A percentile compares a stretch with the other conserved stretches of the same genome.
phyloP scores from a whole-genome alignment of 2,329 filamentous ascomycete species.

The Aspergillus flavus region DNA sequence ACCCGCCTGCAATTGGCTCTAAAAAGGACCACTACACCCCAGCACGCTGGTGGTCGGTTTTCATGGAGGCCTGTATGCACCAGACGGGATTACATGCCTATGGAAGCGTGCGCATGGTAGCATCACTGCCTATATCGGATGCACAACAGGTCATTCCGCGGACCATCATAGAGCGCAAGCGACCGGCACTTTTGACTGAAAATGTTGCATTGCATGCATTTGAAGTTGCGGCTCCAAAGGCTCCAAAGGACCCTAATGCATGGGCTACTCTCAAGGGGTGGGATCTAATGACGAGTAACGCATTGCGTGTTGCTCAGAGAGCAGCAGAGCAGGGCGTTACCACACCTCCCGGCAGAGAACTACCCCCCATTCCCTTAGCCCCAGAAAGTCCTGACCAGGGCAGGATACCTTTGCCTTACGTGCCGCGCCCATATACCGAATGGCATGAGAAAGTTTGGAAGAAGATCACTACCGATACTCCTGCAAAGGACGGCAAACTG shows the following conservation, averaged over 20 bases:
- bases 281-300: slow-evolving; percentile 27
- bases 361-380: slow-evolving; percentile 25
- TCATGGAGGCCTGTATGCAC: slow-evolving; percentile 57
- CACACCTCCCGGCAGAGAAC: slow-evolving; percentile 34
- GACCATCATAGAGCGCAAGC: slow-evolving; percentile 57
- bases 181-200: slow-evolving; percentile 62
- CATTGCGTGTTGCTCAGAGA: slow-evolving; percentile 32
- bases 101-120: slow-evolving; percentile 76
- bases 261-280: slow-evolving; percentile 29
- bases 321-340: slow-evolving; percentile 30
- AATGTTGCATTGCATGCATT: slow-evolving; percentile 44
- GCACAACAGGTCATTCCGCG: slow-evolving; percentile 64
- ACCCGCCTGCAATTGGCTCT: slow-evolving; percentile 61
- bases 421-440: slow-evolving; percentile 39
- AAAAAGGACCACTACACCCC: slow-evolving; percentile 49
- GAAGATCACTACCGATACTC: slow-evolving; percentile 11
- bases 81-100: slow-evolving; percentile 70
- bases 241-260: slow-evolving; percentile 36
- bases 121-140: slow-evolving; percentile 69
- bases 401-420: slow-evolving; percentile 22
- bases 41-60: slow-evolving; percentile 62
- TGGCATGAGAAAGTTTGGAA: slow-evolving; percentile 37
- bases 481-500: slow-evolving; percentile 9
- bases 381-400: slow-evolving; percentile 23
- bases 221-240: slow-evolving; percentile 55